These are phyloP conservation scores for Karstenula rhodostoma DNA, from an alignment of 2,329 filamentous ascomycete genomes.

Conservation along the genomic window DNA sequence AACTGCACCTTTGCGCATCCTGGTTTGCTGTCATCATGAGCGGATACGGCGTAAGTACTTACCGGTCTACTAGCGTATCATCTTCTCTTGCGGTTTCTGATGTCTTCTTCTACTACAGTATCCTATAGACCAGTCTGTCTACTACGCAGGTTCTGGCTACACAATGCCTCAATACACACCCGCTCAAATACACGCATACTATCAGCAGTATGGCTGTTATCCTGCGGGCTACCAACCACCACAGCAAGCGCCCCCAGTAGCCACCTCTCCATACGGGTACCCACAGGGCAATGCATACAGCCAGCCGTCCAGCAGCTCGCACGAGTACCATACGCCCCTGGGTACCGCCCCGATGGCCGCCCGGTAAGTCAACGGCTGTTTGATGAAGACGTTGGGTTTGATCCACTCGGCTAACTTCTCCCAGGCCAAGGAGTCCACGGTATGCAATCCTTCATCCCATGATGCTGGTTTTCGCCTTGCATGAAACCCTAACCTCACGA, in stretches of 20 bases:
- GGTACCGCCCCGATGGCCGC: constrained; percentile 1
- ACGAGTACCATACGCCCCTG: constrained; percentile 8
- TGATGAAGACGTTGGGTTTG: background rate
- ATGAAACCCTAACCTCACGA: background rate
- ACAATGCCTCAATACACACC: constrained; percentile 43
- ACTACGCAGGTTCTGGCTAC: constrained; percentile 28
- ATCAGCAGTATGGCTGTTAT: constrained; percentile 40
- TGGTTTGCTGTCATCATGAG: constrained; percentile 30
- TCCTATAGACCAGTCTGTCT: constrained; percentile 29
- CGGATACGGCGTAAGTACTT: constrained; percentile 31
- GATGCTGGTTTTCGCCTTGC: constrained; percentile 4
- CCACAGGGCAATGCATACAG: constrained; percentile 22
- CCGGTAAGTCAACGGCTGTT: constrained; percentile 1
- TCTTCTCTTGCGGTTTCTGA: constrained; percentile 4
- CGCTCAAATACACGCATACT: constrained; percentile 40
- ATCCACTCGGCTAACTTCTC: background rate
- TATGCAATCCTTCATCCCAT: constrained; percentile 8
- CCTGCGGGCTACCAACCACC: constrained; percentile 24
- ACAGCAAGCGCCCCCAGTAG: constrained; percentile 35
- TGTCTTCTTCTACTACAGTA: constrained; percentile 23
- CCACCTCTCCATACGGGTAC: constrained; percentile 31
- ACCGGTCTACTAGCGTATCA: background rate
- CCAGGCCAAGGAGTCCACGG: constrained; percentile 11
- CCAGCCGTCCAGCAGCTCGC: constrained; percentile 16
- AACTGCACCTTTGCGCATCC: constrained; percentile 20